Evolutionary conservation across 2,329 filamentous ascomycete genomes (phyloP).

Genomic region (Colletotrichum chlorophyti): DNA sequence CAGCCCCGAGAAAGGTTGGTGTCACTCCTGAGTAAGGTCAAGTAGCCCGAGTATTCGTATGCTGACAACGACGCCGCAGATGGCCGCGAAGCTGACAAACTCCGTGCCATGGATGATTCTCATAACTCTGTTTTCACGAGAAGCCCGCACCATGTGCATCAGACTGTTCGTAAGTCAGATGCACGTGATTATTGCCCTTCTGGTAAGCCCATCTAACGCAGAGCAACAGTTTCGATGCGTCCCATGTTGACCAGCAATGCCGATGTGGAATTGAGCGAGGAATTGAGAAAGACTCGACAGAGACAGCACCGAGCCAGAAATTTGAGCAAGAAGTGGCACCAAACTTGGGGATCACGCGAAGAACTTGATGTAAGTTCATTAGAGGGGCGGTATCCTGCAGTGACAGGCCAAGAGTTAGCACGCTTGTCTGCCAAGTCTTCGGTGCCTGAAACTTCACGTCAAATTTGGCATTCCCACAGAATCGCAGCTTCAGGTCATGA

Average conservation of each 20-base stretch:
- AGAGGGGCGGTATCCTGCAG: too few species aligned
- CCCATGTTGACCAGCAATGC: constrained; percentile 11
- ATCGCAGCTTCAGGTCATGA: too few species aligned
- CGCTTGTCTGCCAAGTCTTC: neutral
- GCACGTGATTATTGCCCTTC: too few species aligned
- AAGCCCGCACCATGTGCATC: constrained; percentile 5
- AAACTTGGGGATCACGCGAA: too few species aligned
- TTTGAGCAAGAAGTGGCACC: neutral
- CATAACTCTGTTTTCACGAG: neutral
- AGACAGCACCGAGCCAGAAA: neutral
- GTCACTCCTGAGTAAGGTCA: too few species aligned
- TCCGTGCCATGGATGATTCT: neutral
- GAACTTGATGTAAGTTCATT: neutral
- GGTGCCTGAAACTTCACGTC: neutral
- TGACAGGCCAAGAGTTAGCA: neutral
- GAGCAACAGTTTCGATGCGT: constrained; percentile 23
- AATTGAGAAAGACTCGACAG: constrained; percentile 1
- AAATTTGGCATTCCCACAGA: too few species aligned
- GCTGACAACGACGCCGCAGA: neutral
- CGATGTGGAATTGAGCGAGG: constrained; percentile 19
- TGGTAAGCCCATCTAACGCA: neutral
- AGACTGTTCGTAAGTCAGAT: constrained; percentile 8
- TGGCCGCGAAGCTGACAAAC: neutral
- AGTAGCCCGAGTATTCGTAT: neutral
- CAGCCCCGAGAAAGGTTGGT: constrained; percentile 8